Base-by-base conservation (phyloP, 345 rosid species). In the Pseudoturritis turrita region DNA sequence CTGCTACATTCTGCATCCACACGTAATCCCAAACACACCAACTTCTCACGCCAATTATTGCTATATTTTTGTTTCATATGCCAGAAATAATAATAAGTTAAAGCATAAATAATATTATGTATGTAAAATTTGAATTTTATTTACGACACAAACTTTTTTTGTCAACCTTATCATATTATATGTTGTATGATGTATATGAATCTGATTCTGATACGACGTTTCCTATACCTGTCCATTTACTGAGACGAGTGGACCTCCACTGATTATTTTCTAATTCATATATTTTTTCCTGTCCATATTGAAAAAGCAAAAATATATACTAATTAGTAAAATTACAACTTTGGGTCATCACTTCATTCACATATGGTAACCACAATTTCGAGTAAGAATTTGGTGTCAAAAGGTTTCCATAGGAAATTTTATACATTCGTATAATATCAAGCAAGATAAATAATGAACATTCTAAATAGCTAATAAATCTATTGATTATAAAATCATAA, bases 11-110 rank as follows among this genome's bases (percentile, higher is more conserved):
- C 63, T 14, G 12, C 26, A 10, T 28, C 74, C 10, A 75, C 74
- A 75, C 79, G 79, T 68, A 62, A 75, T 58, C 40, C 3, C 47
- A 29, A 51, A 31, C 47, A 29, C 29, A 41, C 54, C 53, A 41
- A 50, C 68, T 3, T 41, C 33, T 60, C 63, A 75, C 69, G 51
- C 79, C 74, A 68, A 75, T 68, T 43, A 68, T 68, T 75, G 73
- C 3, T 59, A 9, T 9, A 9, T 23, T 41, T 73, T 74, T 59
- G 62, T 41, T 51, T 18, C 43, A 53, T 33, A 22, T 61, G 69
- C 55, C 41, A 3, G 7, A 21, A 41, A 4, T n/a, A 4, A 41
- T 5, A 12, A 55, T 14, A 55, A 3, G 11, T 56, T 36, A 22
- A 44, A 36, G 3, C 3, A n/a, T 36, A 17, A 11, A 54, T 23